These are phyloP conservation scores for Rhodotorula toruloides DNA, from an alignment of 768 basidiomycete genomes.

Conservation along the genomic window DNA sequence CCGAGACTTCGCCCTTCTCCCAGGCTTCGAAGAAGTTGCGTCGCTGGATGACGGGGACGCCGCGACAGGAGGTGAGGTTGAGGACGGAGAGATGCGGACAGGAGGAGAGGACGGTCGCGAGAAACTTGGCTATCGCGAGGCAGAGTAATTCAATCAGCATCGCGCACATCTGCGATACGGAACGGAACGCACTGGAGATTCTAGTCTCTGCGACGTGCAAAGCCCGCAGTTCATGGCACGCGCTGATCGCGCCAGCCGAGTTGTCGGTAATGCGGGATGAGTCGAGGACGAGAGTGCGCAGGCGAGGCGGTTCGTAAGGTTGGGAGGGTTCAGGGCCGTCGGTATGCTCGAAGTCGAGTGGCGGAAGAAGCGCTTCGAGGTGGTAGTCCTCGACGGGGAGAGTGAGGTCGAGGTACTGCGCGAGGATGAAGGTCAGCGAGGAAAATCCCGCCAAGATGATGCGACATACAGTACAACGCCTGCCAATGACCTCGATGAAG, in stretches of 20 bases:
- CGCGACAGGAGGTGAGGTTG: conserved; percentile 41
- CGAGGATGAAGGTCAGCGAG: background rate
- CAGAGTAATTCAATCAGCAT: background rate
- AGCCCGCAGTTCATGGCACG: conserved; percentile 27
- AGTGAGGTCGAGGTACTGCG: conserved; percentile 27
- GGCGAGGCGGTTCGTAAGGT: conserved; percentile 7
- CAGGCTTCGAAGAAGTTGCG: conserved; percentile 39
- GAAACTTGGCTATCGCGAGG: conserved; percentile 31
- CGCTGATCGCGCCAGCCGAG: conserved; percentile 12
- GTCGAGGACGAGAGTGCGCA: conserved; percentile 38
- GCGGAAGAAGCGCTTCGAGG: conserved; percentile 24
- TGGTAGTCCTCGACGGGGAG: conserved; percentile 22
- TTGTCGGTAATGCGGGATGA: conserved; percentile 31
- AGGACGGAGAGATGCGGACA: conserved; percentile 35
- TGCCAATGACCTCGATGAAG: conserved; percentile 28
- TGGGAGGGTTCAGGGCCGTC: background rate
- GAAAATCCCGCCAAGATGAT: background rate
- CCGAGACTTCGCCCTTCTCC: conserved; percentile 37
- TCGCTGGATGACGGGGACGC: conserved; percentile 37
- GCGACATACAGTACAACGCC: conserved; percentile 21
- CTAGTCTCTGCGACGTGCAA: conserved; percentile 40
- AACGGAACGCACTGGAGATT: conserved; percentile 23
- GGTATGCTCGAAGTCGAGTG: conserved; percentile 2
- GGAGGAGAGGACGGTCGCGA: conserved; percentile 27
- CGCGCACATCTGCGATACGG: too few relatives aligned